Percentiles rank a stretch among this genome's conserved stretches.
Conservation (phyloP, 805 yeast genomes). For the Saccharomycopsis lassenensis region DNA sequence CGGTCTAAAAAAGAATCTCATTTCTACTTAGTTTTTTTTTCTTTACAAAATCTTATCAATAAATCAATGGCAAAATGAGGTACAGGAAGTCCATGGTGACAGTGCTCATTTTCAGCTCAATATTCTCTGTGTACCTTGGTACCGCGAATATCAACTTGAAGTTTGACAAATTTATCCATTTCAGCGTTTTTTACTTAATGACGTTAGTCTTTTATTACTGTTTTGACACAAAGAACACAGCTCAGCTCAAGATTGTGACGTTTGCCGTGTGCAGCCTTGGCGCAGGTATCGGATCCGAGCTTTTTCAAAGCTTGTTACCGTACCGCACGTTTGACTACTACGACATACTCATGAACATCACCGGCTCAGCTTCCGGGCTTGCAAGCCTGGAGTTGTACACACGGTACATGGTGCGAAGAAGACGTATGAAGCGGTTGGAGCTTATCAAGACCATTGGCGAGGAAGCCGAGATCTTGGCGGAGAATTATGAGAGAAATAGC, state of each 20-base stretch:
- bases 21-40: not conserved
- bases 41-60: not conserved
- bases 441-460: conserved; percentile 17
- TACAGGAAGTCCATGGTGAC: not conserved
- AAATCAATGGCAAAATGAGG: not conserved
- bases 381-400: conserved; percentile 10
- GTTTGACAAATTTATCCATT: conserved; percentile 17
- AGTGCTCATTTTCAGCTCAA: conserved; percentile 8
- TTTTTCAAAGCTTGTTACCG: conserved; percentile 16
- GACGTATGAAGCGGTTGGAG: conserved; percentile 11
- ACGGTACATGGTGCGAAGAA: conserved; percentile 8
- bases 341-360: conserved; percentile 15
- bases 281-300: conserved; percentile 17
- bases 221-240: conserved; percentile 12
- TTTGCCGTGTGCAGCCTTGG: conserved; percentile 9
- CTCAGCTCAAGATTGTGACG: conserved; percentile 11
- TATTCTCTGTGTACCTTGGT: conserved; percentile 14
- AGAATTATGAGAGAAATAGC: conserved; percentile 8
- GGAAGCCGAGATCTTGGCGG: conserved; percentile 16
- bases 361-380: conserved; percentile 13
- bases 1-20: not conserved
- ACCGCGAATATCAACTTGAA: conserved; percentile 13
- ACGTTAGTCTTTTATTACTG: conserved; percentile 15
- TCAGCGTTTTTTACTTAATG: conserved; percentile 13
- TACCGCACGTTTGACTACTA: conserved; percentile 16